phyloP scores from a whole-genome alignment of 1,139 yeast genomes.

The Protomyces pachydermus region DNA sequence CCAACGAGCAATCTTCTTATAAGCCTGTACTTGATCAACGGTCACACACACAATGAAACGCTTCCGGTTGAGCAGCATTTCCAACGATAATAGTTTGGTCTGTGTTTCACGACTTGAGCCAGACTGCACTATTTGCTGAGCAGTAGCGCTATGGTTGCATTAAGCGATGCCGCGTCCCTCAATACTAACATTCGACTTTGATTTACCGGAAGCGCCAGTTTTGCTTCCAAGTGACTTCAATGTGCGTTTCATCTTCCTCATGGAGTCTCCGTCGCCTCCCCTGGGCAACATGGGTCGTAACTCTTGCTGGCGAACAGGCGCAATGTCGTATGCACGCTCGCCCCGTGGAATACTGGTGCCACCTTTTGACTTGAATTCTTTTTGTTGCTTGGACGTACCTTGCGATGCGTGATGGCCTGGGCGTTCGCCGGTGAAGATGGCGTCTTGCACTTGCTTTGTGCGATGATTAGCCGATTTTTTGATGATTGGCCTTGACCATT shows the following conservation, averaged over 20 bases:
- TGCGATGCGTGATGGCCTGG: not conserved
- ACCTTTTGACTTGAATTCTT: conserved; percentile 10
- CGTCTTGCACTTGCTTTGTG: conserved; percentile 61
- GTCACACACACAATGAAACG: no score
- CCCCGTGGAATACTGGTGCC: conserved; percentile 25
- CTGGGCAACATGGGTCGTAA: not conserved
- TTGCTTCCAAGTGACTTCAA: conserved; percentile 11
- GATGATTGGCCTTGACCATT: conserved; percentile 95
- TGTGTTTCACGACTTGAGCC: no score
- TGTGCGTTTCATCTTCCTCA: conserved; percentile 18
- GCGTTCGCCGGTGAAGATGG: conserved; percentile 13
- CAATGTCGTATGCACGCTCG: conserved; percentile 22
- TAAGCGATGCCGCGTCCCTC: conserved; percentile 22
- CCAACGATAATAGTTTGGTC: no score
- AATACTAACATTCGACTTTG: conserved; percentile 21
- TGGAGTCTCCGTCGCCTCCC: conserved; percentile 19
- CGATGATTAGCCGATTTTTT: conserved; percentile 92
- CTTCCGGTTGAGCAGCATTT: no score
- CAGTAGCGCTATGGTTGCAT: not conserved
- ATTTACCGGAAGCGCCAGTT: not conserved
- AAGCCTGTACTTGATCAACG: no score
- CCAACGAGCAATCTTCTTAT: no score
- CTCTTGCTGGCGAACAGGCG: conserved; percentile 15
- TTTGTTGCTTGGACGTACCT: not conserved
- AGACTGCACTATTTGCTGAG: not conserved